Percentiles rank a stretch among this genome's conserved stretches.
Evolutionary conservation across 768 basidiomycete genomes (phyloP).

Genomic region (Tephrocybe sp.): DNA sequence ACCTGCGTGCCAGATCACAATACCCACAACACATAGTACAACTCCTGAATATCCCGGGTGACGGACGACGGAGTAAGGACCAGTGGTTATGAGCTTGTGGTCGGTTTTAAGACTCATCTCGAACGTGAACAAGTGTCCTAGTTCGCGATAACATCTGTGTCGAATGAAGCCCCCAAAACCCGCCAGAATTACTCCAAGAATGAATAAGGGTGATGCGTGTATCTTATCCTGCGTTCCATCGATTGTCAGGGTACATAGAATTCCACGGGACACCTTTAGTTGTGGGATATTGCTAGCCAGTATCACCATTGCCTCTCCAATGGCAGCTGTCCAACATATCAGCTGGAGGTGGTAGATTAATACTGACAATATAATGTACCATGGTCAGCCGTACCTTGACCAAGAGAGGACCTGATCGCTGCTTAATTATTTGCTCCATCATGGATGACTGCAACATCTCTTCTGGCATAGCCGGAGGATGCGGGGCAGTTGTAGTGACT

Average conservation of each 20-base stretch:
- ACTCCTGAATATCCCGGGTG: constrained; percentile 52
- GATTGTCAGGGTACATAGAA: constrained; percentile 28
- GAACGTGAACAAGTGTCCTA: constrained; percentile 50
- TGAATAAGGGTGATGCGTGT: constrained; percentile 26
- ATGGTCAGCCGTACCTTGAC: constrained; percentile 32
- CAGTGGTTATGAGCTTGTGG: constrained; percentile 45
- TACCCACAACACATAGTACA: constrained; percentile 32
- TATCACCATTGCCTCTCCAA: constrained; percentile 37
- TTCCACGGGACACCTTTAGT: constrained; percentile 17
- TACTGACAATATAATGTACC: not conserved
- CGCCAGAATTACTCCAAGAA: constrained; percentile 38
- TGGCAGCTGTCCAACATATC: constrained; percentile 35
- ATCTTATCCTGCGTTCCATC: constrained; percentile 25
- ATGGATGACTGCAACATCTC: constrained; percentile 33
- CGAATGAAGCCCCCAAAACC: constrained; percentile 41
- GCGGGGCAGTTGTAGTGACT: constrained; percentile 43
- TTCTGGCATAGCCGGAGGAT: constrained; percentile 33
- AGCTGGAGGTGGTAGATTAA: constrained; percentile 20
- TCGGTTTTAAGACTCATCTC: constrained; percentile 46
- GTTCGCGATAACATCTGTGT: constrained; percentile 39
- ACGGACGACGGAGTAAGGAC: constrained; percentile 46
- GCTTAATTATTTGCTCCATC: constrained; percentile 36
- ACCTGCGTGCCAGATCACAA: constrained; percentile 32
- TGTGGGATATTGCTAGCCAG: constrained; percentile 27
- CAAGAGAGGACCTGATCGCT: constrained; percentile 28